phyloP scores from a whole-genome alignment of 306 rosid species.

The Lathyrus tuberosus region DNA sequence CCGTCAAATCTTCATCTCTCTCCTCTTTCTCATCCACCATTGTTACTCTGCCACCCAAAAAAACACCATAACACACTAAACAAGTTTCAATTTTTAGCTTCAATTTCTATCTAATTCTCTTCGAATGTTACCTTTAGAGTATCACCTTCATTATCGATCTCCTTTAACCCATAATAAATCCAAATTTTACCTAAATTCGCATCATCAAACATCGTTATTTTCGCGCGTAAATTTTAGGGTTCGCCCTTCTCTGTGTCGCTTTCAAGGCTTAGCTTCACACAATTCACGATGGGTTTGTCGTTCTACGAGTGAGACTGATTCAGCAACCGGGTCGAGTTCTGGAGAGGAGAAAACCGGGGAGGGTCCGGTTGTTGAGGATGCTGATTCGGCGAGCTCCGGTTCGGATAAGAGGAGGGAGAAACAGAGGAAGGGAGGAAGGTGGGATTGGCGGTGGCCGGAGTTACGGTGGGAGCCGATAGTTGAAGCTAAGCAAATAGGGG shows the following conservation, averaged over 20 bases:
- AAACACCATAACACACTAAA: slow-evolving; percentile 8
- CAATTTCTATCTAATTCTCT: slow-evolving; percentile 26
- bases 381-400: slow-evolving; percentile 37
- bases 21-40: slow-evolving; percentile 27
- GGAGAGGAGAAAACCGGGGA: slow-evolving; percentile 63
- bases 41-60: slow-evolving; percentile 32
- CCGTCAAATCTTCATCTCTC: slow-evolving; percentile 30
- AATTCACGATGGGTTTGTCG: slow-evolving; percentile 43
- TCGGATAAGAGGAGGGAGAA: slow-evolving; percentile 66
- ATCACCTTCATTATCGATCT: slow-evolving; percentile 46
- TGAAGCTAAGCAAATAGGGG: slow-evolving; percentile 79
- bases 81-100: slow-evolving; percentile 35
- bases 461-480: slow-evolving; percentile 90
- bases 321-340: slow-evolving; percentile 51
- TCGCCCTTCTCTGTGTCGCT: slow-evolving; percentile 43
- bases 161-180: slow-evolving; percentile 48
- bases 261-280: slow-evolving; percentile 14
- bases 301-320: slow-evolving; percentile 62
- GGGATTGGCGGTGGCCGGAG: slow-evolving; percentile 83
- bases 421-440: slow-evolving; percentile 67
- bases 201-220: slow-evolving; percentile 46
- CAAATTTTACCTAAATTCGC: slow-evolving; percentile 47
- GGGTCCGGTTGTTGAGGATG: slow-evolving; percentile 48
- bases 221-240: slow-evolving; percentile 54
- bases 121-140: slow-evolving; percentile 70